phyloP scores from a whole-genome alignment of 257 asterid genomes.

The Nicotiana otophora region DNA sequence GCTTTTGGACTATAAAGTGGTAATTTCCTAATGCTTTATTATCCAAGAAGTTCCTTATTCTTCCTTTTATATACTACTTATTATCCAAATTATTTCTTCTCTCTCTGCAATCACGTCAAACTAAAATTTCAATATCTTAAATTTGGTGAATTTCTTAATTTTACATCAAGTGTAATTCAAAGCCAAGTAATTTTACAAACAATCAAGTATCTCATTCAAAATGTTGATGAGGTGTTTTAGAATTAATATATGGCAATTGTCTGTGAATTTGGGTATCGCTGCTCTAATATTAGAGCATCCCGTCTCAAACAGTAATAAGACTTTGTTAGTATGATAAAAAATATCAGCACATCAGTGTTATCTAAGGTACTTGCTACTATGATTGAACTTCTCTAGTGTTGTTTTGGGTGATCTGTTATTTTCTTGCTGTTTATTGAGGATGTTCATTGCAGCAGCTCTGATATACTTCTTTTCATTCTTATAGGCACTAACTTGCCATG shows the following conservation, averaged over 20 bases:
- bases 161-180: background rate
- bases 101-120: background rate
- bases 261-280: constrained; percentile 6
- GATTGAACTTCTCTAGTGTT: background rate
- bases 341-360: background rate
- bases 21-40: background rate
- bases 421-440: background rate
- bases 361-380: background rate
- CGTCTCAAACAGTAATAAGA: background rate
- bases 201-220: background rate
- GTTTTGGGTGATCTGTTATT: background rate
- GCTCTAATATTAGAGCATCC: background rate
- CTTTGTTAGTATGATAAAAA: background rate
- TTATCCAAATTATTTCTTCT: background rate
- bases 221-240: background rate
- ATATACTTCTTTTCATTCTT: constrained; percentile 20
- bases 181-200: background rate
- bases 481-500: constrained; percentile 79
- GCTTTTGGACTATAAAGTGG: background rate
- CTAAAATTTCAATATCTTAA: constrained; percentile 2
- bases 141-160: constrained; percentile 8
- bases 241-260: background rate
- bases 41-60: background rate
- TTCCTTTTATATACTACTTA: background rate
- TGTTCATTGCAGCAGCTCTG: constrained; percentile 1